Conservation (phyloP, 106 monocot genomes). For the Platanthera zijinensis region DNA sequence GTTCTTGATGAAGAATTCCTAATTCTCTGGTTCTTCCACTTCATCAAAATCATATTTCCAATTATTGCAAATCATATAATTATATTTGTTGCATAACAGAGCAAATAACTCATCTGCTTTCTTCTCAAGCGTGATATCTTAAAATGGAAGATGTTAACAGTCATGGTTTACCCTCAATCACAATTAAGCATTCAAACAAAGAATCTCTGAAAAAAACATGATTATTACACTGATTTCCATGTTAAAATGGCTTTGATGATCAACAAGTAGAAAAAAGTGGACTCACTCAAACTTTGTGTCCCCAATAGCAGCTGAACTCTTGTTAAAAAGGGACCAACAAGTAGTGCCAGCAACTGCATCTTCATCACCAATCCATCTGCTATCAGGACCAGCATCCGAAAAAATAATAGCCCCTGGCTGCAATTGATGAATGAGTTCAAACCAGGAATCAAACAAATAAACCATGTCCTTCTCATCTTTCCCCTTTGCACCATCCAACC, state of each 20-base stretch:
- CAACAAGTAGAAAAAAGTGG: not conserved
- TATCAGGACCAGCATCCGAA: slow-evolving; percentile 79
- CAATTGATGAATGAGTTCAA: slow-evolving; percentile 82
- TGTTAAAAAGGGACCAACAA: slow-evolving; percentile 92
- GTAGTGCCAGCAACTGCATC: slow-evolving; percentile 65
- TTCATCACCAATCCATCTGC: slow-evolving; percentile 86
- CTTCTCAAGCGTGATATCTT: too few species aligned
- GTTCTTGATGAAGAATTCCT: too few species aligned
- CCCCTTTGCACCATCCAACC: slow-evolving; percentile 90
- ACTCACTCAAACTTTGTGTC: slow-evolving; percentile 39
- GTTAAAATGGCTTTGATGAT: not conserved
- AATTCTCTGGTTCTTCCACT: too few species aligned
- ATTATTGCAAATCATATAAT: too few species aligned
- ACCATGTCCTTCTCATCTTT: slow-evolving; percentile 49
- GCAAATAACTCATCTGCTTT: too few species aligned
- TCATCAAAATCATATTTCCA: too few species aligned
- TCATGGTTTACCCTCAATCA: too few species aligned
- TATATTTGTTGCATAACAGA: too few species aligned
- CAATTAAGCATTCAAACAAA: not conserved
- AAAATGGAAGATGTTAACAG: too few species aligned
- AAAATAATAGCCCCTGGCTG: slow-evolving; percentile 83
- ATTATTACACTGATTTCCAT: not conserved
- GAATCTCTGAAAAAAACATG: not conserved
- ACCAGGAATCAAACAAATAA: slow-evolving; percentile 80
- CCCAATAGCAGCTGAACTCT: slow-evolving; percentile 52